phyloP scores from a whole-genome alignment of 2,329 filamentous ascomycete species.

The Helicocarpus griseus region DNA sequence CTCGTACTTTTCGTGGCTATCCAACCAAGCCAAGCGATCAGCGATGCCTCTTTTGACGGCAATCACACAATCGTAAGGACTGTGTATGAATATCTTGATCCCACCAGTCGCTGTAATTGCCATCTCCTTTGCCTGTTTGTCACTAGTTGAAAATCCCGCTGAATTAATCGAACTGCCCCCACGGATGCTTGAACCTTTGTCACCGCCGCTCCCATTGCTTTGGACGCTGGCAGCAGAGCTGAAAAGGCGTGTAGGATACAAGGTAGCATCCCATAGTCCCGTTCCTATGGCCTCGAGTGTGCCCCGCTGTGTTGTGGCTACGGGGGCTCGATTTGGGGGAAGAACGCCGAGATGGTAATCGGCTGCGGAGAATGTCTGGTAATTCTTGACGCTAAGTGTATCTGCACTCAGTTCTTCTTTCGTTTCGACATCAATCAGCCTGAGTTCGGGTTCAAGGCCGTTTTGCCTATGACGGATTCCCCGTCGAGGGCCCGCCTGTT shows the following conservation, averaged over 20 bases:
- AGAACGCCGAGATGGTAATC: conserved; percentile 87
- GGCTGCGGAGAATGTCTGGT: conserved; percentile 71
- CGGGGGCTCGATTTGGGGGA: conserved; percentile 61
- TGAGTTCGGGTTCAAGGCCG: conserved; percentile 75
- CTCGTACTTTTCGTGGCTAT: conserved; percentile 71
- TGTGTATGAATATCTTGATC: conserved; percentile 86
- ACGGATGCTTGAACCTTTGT: conserved; percentile 46
- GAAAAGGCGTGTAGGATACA: conserved; percentile 79
- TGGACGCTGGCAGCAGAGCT: conserved; percentile 72
- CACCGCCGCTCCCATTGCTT: conserved; percentile 46
- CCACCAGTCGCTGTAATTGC: conserved; percentile 46
- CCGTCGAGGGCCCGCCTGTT: conserved; percentile 42
- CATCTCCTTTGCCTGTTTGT: conserved; percentile 29
- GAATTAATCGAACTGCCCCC: conserved; percentile 44
- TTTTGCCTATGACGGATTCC: conserved; percentile 64
- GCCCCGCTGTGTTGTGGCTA: conserved; percentile 56
- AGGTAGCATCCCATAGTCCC: conserved; percentile 79
- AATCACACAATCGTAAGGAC: conserved; percentile 91
- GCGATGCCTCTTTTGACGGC: conserved; percentile 76
- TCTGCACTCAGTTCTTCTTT: conserved; percentile 80
- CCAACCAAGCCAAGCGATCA: conserved; percentile 78
- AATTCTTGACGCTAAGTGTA: conserved; percentile 74
- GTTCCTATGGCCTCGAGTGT: conserved; percentile 65
- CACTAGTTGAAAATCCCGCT: conserved; percentile 39
- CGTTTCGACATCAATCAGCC: conserved; percentile 79